Conservation (phyloP, 2,329 filamentous ascomycete genomes). For the Phialemonium atrogriseum region DNA sequence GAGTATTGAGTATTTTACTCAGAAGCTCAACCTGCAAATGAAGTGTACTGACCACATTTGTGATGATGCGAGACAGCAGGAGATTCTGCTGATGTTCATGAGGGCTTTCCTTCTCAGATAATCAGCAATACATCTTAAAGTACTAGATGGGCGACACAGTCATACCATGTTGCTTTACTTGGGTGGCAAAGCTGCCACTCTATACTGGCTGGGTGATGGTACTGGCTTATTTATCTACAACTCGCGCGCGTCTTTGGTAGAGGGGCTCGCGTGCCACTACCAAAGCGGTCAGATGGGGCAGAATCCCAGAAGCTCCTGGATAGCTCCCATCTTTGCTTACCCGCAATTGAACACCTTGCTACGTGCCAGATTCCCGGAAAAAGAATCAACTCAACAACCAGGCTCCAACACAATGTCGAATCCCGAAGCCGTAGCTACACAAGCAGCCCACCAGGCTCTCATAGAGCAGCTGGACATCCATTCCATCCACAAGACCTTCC, state of each 20-base stretch:
- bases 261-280: no score
- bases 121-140: constrained; percentile 1
- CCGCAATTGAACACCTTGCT: background rate
- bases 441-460: constrained; percentile 76
- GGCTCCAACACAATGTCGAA: constrained; percentile 16
- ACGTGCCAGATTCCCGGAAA: background rate
- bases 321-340: no score
- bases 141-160: background rate
- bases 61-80: constrained; percentile 89
- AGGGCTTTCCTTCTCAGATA: constrained; percentile 64
- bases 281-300: constrained; percentile 26
- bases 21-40: background rate
- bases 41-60: constrained; percentile 73
- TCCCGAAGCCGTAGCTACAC: constrained; percentile 64
- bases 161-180: constrained; percentile 7
- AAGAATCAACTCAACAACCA: constrained; percentile 6
- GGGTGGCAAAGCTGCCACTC: background rate
- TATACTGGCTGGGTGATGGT: background rate
- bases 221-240: background rate
- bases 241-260: background rate
- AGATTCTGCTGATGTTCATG: constrained; percentile 97
- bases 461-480: constrained; percentile 91
- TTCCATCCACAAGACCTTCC: constrained; percentile 78
- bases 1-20: constrained; percentile 2
- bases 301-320: constrained; percentile 14